These are phyloP conservation scores for Monascus ruber DNA, from an alignment of 2,329 filamentous ascomycete genomes.

Conservation along the genomic window DNA sequence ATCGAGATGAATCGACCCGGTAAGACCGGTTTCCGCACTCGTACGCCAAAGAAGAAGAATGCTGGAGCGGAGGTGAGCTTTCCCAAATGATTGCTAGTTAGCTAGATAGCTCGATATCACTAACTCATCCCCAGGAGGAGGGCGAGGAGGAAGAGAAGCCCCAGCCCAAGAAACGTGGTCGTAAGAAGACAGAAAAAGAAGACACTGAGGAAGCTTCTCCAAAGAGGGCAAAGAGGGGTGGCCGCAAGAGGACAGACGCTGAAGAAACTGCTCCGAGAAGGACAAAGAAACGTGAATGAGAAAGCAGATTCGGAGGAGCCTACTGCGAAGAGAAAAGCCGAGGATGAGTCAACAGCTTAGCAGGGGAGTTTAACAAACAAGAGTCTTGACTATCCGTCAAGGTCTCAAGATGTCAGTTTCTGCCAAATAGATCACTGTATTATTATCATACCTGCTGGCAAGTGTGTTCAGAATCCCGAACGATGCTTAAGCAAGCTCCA, in stretches of 20 bases:
- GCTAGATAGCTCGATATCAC: slow-evolving; percentile 2
- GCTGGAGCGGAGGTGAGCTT: slow-evolving; percentile 15
- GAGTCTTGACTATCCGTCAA: neutral
- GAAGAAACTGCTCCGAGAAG: neutral
- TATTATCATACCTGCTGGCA: too few relatives aligned
- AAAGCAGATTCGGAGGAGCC: slow-evolving; percentile 6
- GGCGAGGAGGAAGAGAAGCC: slow-evolving; percentile 8
- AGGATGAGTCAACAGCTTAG: neutral
- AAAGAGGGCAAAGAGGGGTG: slow-evolving; percentile 1
- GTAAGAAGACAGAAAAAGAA: neutral
- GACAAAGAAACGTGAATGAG: neutral
- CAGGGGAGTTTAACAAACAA: neutral
- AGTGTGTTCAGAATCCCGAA: too few relatives aligned
- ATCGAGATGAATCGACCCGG: slow-evolving; percentile 61
- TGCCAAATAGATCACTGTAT: too few relatives aligned
- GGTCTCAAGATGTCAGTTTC: too few relatives aligned
- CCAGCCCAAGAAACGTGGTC: slow-evolving; percentile 4
- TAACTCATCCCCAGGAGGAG: slow-evolving; percentile 5
- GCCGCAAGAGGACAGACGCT: slow-evolving; percentile 2
- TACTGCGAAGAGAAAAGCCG: slow-evolving; percentile 6
- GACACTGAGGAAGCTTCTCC: neutral
- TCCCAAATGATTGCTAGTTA: too few relatives aligned
- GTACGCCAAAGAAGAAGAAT: slow-evolving; percentile 24
- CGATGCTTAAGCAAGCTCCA: too few relatives aligned
- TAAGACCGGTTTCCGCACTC: slow-evolving; percentile 49